A percentile compares a stretch with the other conserved stretches of the same genome.
Conservation (phyloP, 164 flowering plant genomes). For the Tetracentron sinense region DNA sequence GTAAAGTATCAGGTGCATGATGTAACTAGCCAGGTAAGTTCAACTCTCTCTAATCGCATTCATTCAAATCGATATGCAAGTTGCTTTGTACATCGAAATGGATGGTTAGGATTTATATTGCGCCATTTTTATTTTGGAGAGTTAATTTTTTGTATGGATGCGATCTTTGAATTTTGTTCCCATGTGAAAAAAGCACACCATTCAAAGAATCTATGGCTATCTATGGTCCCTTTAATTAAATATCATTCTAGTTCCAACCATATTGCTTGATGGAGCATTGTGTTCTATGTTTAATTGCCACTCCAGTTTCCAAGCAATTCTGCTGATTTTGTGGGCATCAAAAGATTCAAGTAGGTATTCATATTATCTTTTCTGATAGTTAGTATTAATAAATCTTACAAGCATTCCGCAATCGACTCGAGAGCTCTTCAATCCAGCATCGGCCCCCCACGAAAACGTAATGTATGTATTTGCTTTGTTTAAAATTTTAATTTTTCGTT, state of each 20-base stretch:
- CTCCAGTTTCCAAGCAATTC: conserved; percentile 49
- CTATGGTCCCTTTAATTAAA: conserved; percentile 16
- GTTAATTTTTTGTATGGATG: conserved; percentile 31
- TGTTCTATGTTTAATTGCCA: conserved; percentile 27
- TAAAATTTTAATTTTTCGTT: conserved; percentile 25
- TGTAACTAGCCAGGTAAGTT: conserved; percentile 99
- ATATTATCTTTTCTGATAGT: conserved; percentile 34
- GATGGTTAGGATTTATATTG: conserved; percentile 43
- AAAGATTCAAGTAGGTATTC: conserved; percentile 76
- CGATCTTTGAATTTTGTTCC: conserved; percentile 8
- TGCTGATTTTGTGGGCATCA: conserved; percentile 46
- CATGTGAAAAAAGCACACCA: conserved; percentile 7
- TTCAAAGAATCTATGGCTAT: conserved; percentile 16
- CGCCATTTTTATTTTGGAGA: conserved; percentile 24
- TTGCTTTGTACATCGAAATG: conserved; percentile 41
- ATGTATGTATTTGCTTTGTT: conserved; percentile 46
- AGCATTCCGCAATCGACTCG: conserved; percentile 41
- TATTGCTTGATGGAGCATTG: conserved; percentile 31
- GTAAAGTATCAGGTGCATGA: conserved; percentile 99
- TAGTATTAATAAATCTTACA: conserved; percentile 45
- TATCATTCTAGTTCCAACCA: conserved; percentile 22
- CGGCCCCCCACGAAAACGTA: conserved; percentile 28
- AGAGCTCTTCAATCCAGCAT: conserved; percentile 40
- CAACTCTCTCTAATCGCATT: conserved; percentile 27
- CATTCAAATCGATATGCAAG: conserved; percentile 29